phyloP scores from a whole-genome alignment of 2,329 filamentous ascomycete genomes.

The Graphiopsis chlorocephala region DNA sequence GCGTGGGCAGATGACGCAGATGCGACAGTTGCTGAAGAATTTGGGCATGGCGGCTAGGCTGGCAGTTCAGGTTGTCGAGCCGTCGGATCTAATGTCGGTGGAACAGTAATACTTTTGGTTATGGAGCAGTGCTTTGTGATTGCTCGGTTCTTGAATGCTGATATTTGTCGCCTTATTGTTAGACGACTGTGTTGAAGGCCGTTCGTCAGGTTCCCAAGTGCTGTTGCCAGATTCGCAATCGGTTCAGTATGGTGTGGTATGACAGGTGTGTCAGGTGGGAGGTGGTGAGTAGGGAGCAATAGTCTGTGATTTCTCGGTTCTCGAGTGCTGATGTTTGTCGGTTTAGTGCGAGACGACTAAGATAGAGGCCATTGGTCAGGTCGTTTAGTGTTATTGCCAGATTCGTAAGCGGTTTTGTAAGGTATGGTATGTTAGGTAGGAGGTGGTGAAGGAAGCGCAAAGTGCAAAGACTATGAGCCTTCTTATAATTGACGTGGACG shows the following conservation, averaged over 20 bases:
- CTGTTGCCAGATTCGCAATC: neutral
- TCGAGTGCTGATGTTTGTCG: neutral
- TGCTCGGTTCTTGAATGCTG: neutral
- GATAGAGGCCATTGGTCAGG: neutral
- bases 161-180: neutral
- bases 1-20: conserved; percentile 16
- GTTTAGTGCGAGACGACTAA: neutral
- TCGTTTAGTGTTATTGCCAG: neutral
- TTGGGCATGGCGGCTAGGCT: conserved; percentile 12
- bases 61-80: neutral
- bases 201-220: neutral
- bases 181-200: neutral
- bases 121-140: neutral
- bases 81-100: neutral
- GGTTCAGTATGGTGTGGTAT: neutral
- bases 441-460: neutral
- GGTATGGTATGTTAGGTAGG: neutral
- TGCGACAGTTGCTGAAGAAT: conserved; percentile 15
- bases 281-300: too few relatives aligned
- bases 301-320: neutral
- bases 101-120: neutral
- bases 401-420: neutral
- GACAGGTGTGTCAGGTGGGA: too few relatives aligned
- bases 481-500: neutral
- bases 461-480: neutral